Base-by-base conservation (phyloP, 768 basidiomycete genomes). In the Zangia roseola region DNA sequence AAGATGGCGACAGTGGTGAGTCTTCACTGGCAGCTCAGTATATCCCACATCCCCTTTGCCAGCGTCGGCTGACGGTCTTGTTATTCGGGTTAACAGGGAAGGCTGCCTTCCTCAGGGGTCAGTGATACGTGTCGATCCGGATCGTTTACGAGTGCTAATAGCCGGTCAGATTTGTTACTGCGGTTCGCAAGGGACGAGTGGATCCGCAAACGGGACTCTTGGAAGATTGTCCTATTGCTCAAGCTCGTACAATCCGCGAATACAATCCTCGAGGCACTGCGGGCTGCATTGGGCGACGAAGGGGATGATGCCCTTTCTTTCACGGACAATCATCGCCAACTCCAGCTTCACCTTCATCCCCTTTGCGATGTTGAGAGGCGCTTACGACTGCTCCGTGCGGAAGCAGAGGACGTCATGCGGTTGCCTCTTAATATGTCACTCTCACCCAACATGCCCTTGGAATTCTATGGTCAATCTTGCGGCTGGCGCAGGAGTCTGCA, bases 171-270 rank as follows among this genome's bases (percentile, higher is more conserved):
- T 67, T 87, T 89, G 55, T 84, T 84, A 49, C 80, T 89, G 73
- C 75, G 76, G 31, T 88, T 81, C 61, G 79, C 83, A 6, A 71
- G 69, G 24, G 71, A 74, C 1, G 80, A 81, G 52, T 89, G 86
- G 84, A 72, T 74, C 45, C 70, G 71, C 39, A 88, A 91, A 59
- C 83, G 86, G 19, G 70, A 75, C 17, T 82, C 84, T 38, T 91
- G 89, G 89, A 80, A 84, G 17, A 74, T 82, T 0, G 83, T 91
- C 48, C 79, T 91, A 13, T 88, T 88, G 53, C 82, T 91, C 45
- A 91, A 91, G 65, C 76, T 91, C 55, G 80, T 91, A 33, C 83
- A 80, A 40, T 83, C 84, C 34, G 77, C 89, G 56, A 83, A 80
- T 38, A 71, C 72, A 50, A 82, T 91, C 50, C 77, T 88, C 50